Base-by-base conservation (phyloP, 371 early-diverging fungal genomes). In the Mortierella sp. region DNA sequence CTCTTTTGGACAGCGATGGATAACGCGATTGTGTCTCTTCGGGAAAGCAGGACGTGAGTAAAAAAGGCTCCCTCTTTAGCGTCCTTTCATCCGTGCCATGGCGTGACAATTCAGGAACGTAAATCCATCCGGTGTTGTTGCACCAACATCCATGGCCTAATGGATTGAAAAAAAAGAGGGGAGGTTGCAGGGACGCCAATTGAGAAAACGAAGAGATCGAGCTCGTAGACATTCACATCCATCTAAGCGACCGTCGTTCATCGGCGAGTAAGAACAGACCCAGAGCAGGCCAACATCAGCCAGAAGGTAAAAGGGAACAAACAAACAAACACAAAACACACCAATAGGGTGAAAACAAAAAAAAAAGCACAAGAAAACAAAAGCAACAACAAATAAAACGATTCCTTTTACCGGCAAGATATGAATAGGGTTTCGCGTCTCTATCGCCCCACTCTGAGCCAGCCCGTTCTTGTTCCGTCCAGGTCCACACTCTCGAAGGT, bases 21-120 rank as follows among this genome's bases (percentile, higher is more conserved):
- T 41, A 38, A 68, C 41, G 68, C 72, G 35, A 46, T 32, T 72
- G 32, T 72, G 54, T 72, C 48, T 51, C 72, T 63, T 49, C 54
- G 32, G 49, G 44, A 72, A 71, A n/a, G 32, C 2, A 29, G 32
- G 3, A 18, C 35, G 21, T 3, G 21, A 32, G 65, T 63, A 32
- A 7, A 35, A 35, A 35, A 35, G 18, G 21, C 6, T 7, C 12
- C 11, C 38, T 24, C 38, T 41, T 65, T 65, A 38, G 68, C 41
- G 24, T 38, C 24, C 4, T 16, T 63, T 29, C 6, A 14, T 68
- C 10, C 43, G 41, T 35, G 41, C 51, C 56, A 8, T n/a, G 41
- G 43, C 41, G 24, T 68, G 43, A 24, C 18, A 24, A 10, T 68
- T 24, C 68, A 68, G 68, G 68, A 38, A 68, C 41, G 24, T 41